Evolutionary conservation across 2,329 filamentous ascomycete species (phyloP).

Genomic region (Colletotrichum orchidophilum): DNA sequence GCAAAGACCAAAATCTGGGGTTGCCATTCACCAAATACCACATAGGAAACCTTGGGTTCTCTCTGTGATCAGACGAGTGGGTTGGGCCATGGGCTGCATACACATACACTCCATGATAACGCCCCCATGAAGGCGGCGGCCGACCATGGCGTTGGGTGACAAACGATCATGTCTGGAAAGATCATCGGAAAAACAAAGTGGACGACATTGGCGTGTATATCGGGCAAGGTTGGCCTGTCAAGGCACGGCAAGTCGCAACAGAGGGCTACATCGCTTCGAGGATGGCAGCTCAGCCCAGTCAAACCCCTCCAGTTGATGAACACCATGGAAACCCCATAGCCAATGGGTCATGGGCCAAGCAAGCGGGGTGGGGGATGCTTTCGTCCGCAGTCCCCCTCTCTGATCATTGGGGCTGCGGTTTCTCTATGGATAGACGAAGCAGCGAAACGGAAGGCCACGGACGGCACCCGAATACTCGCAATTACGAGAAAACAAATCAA

Average conservation of each 20-base stretch:
- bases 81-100: not conserved
- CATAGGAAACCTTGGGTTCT: not conserved
- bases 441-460: not conserved
- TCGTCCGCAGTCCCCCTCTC: slow-evolving; percentile 10
- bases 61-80: not conserved
- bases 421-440: not conserved
- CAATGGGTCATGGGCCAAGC: not conserved
- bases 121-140: not conserved
- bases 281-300: slow-evolving; percentile 30
- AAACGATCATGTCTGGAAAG: slow-evolving; percentile 1
- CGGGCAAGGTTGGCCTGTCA: slow-evolving; percentile 15
- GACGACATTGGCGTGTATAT: slow-evolving; percentile 12
- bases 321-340: slow-evolving; percentile 9
- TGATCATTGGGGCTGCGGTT: not conserved
- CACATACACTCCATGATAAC: not conserved
- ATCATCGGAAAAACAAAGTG: slow-evolving; percentile 10
- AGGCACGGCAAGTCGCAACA: slow-evolving; percentile 17
- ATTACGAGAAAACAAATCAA: slow-evolving; percentile 11
- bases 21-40: not conserved
- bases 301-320: slow-evolving; percentile 4
- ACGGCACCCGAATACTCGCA: not conserved
- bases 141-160: slow-evolving; percentile 12
- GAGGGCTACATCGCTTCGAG: slow-evolving; percentile 31
- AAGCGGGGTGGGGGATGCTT: not conserved
- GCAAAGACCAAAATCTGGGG: not conserved